phyloP scores from a whole-genome alignment of 2,329 filamentous ascomycete genomes.

The Coccinonectria pachysandricola region DNA sequence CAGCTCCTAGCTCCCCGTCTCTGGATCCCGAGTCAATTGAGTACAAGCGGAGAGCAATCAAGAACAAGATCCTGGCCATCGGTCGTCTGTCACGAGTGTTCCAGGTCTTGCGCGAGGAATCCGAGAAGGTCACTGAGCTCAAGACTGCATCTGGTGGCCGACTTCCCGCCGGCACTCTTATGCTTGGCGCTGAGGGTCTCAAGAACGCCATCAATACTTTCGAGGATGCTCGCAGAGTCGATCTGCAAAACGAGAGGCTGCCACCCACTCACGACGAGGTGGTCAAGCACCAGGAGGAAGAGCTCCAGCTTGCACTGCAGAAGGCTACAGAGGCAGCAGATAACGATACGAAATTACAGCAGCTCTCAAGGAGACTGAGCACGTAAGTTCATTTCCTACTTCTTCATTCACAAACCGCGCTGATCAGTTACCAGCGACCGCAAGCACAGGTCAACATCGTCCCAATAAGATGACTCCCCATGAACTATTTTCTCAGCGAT shows the following conservation, averaged over 20 bases:
- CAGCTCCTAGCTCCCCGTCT: conserved; percentile 66
- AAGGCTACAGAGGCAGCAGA: conserved; percentile 81
- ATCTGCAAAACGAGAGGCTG: conserved; percentile 89
- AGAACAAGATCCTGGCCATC: conserved; percentile 99
- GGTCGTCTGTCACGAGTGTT: conserved; percentile 94
- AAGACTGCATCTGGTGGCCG: conserved; percentile 93
- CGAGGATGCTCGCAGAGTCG: conserved; percentile 93
- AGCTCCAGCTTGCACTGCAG: conserved; percentile 72
- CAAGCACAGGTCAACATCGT: conserved; percentile 16
- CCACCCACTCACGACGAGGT: conserved; percentile 92
- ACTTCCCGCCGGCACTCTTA: conserved; percentile 87
- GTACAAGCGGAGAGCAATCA: conserved; percentile 91
- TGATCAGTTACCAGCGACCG: conserved; percentile 18
- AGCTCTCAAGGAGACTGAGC: conserved; percentile 84
- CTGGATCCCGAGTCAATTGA: conserved; percentile 77
- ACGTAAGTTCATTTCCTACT: too few species aligned
- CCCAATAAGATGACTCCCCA: too few species aligned
- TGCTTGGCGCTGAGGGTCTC: conserved; percentile 96
- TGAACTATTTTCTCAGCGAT: too few species aligned
- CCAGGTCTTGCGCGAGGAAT: conserved; percentile 95
- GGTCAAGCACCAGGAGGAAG: conserved; percentile 68
- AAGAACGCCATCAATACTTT: conserved; percentile 97
- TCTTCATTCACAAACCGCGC: too few species aligned
- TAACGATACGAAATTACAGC: conserved; percentile 79
- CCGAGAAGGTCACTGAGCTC: conserved; percentile 90